Conservation (phyloP, 345 rosid genomes). For the Ailanthus altissimus region DNA sequence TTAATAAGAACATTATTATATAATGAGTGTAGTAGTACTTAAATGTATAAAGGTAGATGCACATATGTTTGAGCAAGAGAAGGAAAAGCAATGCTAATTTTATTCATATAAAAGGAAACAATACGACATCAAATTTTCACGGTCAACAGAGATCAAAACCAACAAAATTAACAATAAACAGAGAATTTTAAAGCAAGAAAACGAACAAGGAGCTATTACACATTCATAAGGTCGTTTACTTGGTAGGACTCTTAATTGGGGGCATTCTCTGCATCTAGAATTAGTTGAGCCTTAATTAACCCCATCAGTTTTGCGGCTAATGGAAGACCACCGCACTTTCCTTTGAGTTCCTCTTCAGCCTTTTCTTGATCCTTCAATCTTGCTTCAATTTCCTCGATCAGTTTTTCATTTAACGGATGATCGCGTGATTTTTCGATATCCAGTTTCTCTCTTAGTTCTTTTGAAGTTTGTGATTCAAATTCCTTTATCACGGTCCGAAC, state of each 20-base stretch:
- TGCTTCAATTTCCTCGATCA: neutral
- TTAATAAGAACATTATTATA: too few species aligned
- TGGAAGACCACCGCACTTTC: conserved; percentile 21
- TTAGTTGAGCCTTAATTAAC: neutral
- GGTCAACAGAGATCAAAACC: neutral
- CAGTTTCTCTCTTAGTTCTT: neutral
- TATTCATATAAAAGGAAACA: neutral
- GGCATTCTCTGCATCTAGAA: too few species aligned
- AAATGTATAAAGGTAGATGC: too few species aligned
- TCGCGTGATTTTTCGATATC: neutral
- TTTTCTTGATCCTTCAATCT: neutral
- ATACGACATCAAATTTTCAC: neutral
- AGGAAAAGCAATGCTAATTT: neutral
- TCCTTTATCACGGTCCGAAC: neutral
- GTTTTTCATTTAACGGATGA: neutral
- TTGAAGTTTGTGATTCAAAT: neutral
- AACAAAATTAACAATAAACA: too few species aligned
- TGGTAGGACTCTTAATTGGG: too few species aligned
- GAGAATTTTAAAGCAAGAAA: neutral
- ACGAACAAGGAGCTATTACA: neutral
- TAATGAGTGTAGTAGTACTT: too few species aligned
- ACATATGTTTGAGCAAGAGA: neutral
- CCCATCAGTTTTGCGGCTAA: conserved; percentile 22
- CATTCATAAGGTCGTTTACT: too few species aligned
- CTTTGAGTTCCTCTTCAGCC: conserved; percentile 3